Conservation (phyloP, 2,329 filamentous ascomycete genomes). For the Verticillium longisporum region DNA sequence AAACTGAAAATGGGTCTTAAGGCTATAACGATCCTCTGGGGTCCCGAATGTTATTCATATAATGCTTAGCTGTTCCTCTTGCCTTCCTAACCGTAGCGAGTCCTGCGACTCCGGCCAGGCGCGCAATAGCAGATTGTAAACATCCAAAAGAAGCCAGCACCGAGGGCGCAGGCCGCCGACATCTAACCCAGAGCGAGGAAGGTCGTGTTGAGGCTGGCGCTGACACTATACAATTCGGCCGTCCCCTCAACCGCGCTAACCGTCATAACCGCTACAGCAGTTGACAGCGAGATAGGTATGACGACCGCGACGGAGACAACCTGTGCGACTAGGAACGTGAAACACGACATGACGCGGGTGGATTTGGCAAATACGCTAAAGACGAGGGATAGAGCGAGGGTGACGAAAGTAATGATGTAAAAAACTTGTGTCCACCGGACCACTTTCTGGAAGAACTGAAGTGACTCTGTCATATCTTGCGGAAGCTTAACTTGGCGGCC, state of each 20-base stretch:
- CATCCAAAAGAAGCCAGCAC: constrained; percentile 80
- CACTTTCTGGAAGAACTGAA: constrained; percentile 68
- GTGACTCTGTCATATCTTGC: constrained; percentile 54
- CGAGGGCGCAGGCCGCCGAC: constrained; percentile 68
- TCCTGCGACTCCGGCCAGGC: constrained; percentile 20
- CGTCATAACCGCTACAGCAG: constrained; percentile 65
- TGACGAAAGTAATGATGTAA: constrained; percentile 66
- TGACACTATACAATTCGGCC: constrained; percentile 65
- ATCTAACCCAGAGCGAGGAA: constrained; percentile 76
- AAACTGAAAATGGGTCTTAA: too few species aligned
- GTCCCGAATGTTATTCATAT: too few species aligned
- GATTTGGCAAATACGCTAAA: constrained; percentile 78
- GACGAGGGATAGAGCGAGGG: constrained; percentile 65
- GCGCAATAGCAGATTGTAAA: constrained; percentile 88
- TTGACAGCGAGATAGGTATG: constrained; percentile 65
- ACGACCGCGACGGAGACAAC: constrained; percentile 50
- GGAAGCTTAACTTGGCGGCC: constrained; percentile 59
- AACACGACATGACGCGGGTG: constrained; percentile 72
- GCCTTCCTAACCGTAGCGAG: too few species aligned
- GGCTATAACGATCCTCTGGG: too few species aligned
- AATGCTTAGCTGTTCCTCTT: too few species aligned
- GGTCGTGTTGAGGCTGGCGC: constrained; percentile 56
- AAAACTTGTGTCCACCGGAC: constrained; percentile 78
- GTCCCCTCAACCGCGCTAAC: constrained; percentile 60
- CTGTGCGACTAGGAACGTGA: constrained; percentile 70